These are phyloP conservation scores for Kalanchoe fedtschenkoi DNA, from an alignment of 164 flowering plant species.

Conservation along the genomic window DNA sequence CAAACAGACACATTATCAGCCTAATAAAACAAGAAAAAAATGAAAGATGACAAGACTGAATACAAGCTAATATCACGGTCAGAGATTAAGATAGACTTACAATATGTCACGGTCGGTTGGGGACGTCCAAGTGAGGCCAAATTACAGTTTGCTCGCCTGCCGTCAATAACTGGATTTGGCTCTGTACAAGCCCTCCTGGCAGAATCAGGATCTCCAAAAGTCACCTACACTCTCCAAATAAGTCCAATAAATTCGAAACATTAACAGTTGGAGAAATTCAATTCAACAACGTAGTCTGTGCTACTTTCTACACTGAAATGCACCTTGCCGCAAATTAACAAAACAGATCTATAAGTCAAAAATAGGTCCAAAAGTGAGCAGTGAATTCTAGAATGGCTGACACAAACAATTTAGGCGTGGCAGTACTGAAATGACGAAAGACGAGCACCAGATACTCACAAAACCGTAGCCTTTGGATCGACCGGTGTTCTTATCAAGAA, in stretches of 20 bases:
- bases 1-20: not conserved
- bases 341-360: not conserved
- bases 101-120: conserved; percentile 6
- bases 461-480: conserved; percentile 25
- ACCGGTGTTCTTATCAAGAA: conserved; percentile 20
- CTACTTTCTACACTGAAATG: not conserved
- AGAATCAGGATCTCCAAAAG: conserved; percentile 17
- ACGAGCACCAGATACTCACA: conserved; percentile 15
- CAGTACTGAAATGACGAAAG: too few species aligned
- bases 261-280: not conserved
- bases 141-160: conserved; percentile 20
- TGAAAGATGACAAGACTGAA: not conserved
- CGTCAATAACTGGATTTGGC: conserved; percentile 20
- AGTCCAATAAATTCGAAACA: not conserved
- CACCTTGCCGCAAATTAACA: not conserved
- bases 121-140: conserved; percentile 20
- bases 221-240: conserved; percentile 17
- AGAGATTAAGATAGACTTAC: conserved; percentile 4
- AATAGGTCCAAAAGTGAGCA: too few species aligned
- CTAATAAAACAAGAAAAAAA: not conserved
- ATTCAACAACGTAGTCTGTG: not conserved
- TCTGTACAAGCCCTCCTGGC: conserved; percentile 20
- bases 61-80: not conserved
- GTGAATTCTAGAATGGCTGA: too few species aligned
- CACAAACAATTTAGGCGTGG: too few species aligned